phyloP scores from a whole-genome alignment of 495 filamentous ascomycete genomes.

The Amniculicola lignicola region DNA sequence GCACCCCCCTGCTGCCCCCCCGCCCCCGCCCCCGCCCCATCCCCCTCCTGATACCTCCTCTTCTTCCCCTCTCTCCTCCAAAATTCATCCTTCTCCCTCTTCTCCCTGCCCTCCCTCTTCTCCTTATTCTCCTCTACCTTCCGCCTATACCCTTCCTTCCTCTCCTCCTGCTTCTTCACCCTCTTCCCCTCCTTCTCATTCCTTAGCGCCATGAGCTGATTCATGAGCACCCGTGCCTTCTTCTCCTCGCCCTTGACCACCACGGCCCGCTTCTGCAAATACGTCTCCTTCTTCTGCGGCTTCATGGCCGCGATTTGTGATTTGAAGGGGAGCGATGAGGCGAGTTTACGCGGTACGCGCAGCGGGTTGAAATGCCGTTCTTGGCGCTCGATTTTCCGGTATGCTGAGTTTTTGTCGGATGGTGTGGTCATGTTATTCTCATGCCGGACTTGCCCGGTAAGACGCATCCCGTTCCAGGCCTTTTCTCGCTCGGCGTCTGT shows the following conservation, averaged over 20 bases:
- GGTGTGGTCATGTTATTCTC: slow-evolving; percentile 74
- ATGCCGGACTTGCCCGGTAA: slow-evolving; percentile 89
- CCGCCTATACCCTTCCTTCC: slow-evolving; percentile 69
- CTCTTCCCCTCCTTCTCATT: slow-evolving; percentile 88
- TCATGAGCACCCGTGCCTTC: slow-evolving; percentile 82
- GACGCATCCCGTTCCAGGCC: slow-evolving; percentile 81
- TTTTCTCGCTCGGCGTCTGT: slow-evolving; percentile 39
- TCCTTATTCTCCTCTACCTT: slow-evolving; percentile 77
- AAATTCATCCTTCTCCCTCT: slow-evolving; percentile 86
- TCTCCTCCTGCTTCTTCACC: slow-evolving; percentile 76
- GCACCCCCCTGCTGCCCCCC: slow-evolving; percentile 2
- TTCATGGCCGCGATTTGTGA: slow-evolving; percentile 83
- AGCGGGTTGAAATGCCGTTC: slow-evolving; percentile 91
- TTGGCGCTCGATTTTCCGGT: slow-evolving; percentile 75
- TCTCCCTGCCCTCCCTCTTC: slow-evolving; percentile 78
- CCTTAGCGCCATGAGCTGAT: slow-evolving; percentile 85
- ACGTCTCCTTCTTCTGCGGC: slow-evolving; percentile 75
- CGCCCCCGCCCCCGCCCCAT: slow-evolving; percentile 52
- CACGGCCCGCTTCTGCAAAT: slow-evolving; percentile 90
- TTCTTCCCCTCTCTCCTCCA: slow-evolving; percentile 96
- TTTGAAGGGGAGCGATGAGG: slow-evolving; percentile 84
- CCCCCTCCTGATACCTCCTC: slow-evolving; percentile 65
- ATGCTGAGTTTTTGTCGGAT: slow-evolving; percentile 71
- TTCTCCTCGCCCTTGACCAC: slow-evolving; percentile 80
- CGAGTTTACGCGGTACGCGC: slow-evolving; percentile 78